These are phyloP conservation scores for Colletotrichum spinosum DNA, from an alignment of 2,329 filamentous ascomycete species.

Conservation along the genomic window DNA sequence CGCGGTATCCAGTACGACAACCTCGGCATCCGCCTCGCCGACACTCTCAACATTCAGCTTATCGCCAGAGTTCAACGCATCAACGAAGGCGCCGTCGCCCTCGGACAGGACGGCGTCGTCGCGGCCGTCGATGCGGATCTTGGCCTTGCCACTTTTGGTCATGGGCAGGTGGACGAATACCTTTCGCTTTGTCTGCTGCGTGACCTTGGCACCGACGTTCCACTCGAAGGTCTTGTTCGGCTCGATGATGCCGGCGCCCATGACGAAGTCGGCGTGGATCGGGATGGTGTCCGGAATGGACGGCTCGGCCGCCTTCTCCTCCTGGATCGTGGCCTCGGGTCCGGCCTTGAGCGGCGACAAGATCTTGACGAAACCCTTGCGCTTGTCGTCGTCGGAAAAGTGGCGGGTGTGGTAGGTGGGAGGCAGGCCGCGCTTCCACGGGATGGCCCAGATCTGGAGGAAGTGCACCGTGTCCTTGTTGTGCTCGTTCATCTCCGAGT, in stretches of 20 bases:
- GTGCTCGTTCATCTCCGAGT: constrained; percentile 87
- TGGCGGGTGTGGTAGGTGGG: constrained; percentile 82
- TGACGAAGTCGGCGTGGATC: constrained; percentile 85
- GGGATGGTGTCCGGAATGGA: constrained; percentile 77
- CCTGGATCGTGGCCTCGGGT: constrained; percentile 66
- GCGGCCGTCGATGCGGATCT: constrained; percentile 74
- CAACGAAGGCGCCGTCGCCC: constrained; percentile 85
- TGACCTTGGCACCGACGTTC: constrained; percentile 72
- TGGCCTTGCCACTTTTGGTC: constrained; percentile 80
- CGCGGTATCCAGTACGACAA: constrained; percentile 74
- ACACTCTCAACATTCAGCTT: constrained; percentile 74
- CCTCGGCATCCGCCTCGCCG: constrained; percentile 76
- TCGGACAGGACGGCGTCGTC: constrained; percentile 77
- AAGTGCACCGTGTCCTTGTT: constrained; percentile 80
- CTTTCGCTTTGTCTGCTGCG: constrained; percentile 70
- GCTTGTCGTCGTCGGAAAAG: constrained; percentile 80
- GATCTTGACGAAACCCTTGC: constrained; percentile 77
- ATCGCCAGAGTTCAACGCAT: constrained; percentile 72
- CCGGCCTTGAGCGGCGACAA: constrained; percentile 80
- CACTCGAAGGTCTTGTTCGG: constrained; percentile 76
- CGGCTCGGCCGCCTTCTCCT: constrained; percentile 74
- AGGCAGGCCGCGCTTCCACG: constrained; percentile 77
- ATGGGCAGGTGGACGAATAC: constrained; percentile 86
- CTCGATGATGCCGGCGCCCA: constrained; percentile 81
- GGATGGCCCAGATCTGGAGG: constrained; percentile 88